Evolutionary conservation across 768 basidiomycete species (phyloP).

Genomic region (Phlebiopsis flavidoalba): DNA sequence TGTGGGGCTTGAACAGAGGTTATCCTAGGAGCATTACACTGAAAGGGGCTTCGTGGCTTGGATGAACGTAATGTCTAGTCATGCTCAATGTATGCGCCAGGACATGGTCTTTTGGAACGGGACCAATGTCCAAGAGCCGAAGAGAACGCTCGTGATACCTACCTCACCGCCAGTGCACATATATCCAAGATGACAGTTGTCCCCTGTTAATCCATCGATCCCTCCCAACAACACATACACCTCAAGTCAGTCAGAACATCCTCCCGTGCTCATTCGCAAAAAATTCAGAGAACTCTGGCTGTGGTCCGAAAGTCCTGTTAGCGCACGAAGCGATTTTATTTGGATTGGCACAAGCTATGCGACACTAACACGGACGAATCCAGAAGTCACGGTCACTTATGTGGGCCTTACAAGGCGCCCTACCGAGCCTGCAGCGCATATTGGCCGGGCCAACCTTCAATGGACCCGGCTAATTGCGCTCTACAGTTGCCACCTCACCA

Average conservation of each 20-base stretch:
- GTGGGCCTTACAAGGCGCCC: conserved; percentile 61
- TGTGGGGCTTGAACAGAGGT: conserved; percentile 70
- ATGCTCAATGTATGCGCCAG: conserved; percentile 32
- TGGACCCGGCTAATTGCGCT: conserved; percentile 71
- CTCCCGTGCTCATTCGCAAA: conserved; percentile 43
- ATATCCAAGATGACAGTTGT: conserved; percentile 47
- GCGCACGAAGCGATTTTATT: conserved; percentile 75
- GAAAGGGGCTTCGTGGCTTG: conserved; percentile 52
- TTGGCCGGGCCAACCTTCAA: conserved; percentile 81
- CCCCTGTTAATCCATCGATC: conserved; percentile 36
- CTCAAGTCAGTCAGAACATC: conserved; percentile 36
- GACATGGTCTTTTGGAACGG: conserved; percentile 76
- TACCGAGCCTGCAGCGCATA: conserved; percentile 57
- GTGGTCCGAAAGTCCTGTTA: conserved; percentile 76
- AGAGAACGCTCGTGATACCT: conserved; percentile 52
- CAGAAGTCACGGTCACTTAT: conserved; percentile 33
- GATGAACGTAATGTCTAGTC: neutral
- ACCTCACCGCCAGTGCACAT: conserved; percentile 48
- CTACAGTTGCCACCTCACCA: conserved; percentile 52
- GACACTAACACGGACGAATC: conserved; percentile 24
- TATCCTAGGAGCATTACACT: conserved; percentile 72
- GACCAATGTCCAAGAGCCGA: conserved; percentile 42
- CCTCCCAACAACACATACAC: conserved; percentile 23
- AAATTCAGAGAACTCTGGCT: conserved; percentile 81
- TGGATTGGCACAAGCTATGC: conserved; percentile 46